Evolutionary conservation across 169 alveolate genomes (phyloP).

Genomic region (Cytauxzoon felis): DNA sequence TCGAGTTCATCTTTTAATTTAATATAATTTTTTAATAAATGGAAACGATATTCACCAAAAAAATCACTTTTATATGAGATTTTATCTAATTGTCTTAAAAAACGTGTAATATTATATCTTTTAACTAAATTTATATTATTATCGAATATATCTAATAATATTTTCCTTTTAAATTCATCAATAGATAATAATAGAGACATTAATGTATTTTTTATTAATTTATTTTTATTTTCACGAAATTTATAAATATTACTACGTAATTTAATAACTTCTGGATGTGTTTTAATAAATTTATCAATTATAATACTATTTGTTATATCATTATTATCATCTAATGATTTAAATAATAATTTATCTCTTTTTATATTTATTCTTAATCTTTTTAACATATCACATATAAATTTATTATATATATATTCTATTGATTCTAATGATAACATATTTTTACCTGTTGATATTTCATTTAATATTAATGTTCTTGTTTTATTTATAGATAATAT

Average conservation of each 20-base stretch:
- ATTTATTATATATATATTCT: not conserved
- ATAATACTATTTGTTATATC: not conserved
- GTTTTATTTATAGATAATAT: slow-evolving; percentile 29
- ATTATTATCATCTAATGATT: not conserved
- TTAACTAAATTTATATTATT: not conserved
- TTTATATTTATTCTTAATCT: not conserved
- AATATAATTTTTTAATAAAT: slow-evolving; percentile 28
- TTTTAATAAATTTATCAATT: slow-evolving; percentile 10
- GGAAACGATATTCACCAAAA: slow-evolving; percentile 53
- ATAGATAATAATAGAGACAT: slow-evolving; percentile 20
- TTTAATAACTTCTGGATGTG: slow-evolving; percentile 13
- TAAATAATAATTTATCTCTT: not conserved
- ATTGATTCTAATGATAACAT: not conserved
- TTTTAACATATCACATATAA: not conserved
- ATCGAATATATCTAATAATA: slow-evolving; percentile 33
- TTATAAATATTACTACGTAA: slow-evolving; percentile 15
- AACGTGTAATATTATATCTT: slow-evolving; percentile 36
- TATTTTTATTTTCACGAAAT: slow-evolving; percentile 17
- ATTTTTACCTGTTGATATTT: not conserved
- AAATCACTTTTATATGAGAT: slow-evolving; percentile 24
- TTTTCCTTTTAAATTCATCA: slow-evolving; percentile 32
- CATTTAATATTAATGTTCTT: slow-evolving; percentile 19
- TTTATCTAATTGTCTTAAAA: slow-evolving; percentile 49
- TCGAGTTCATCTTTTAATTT: slow-evolving; percentile 38
- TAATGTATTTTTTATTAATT: slow-evolving; percentile 16